Conservation (phyloP, 2,329 filamentous ascomycete genomes). For the Talaromyces sp. region DNA sequence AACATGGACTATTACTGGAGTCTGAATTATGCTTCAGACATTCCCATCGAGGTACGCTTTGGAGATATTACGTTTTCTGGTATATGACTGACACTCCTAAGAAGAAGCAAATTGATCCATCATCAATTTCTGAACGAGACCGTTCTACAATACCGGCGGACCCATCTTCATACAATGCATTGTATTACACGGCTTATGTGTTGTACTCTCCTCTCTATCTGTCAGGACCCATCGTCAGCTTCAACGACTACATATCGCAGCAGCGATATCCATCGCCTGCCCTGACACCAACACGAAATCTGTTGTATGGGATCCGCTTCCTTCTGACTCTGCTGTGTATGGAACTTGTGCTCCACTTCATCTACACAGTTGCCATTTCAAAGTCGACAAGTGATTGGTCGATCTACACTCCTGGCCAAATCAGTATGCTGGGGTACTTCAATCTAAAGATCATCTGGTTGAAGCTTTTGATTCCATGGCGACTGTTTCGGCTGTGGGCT, state of each 20-base stretch:
- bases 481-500: constrained; percentile 97
- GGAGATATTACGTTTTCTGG: background rate
- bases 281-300: constrained; percentile 66
- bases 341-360: constrained; percentile 86
- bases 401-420: constrained; percentile 78
- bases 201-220: constrained; percentile 93
- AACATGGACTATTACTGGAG: constrained; percentile 98
- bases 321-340: constrained; percentile 75
- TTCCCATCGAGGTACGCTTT: constrained; percentile 72
- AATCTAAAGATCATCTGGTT: constrained; percentile 98
- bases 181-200: constrained; percentile 83
- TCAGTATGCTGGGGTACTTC: constrained; percentile 88
- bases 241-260: constrained; percentile 96
- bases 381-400: constrained; percentile 76
- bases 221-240: constrained; percentile 88
- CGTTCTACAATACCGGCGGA: constrained; percentile 74
- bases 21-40: constrained; percentile 60
- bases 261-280: constrained; percentile 68
- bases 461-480: constrained; percentile 88
- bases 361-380: constrained; percentile 91
- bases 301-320: constrained; percentile 81
- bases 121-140: constrained; percentile 82
- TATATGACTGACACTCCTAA: constrained; percentile 49
- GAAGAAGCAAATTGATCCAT: constrained; percentile 98
- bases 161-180: constrained; percentile 67